Base-by-base conservation (phyloP, 208 protist species). In the Acanthamoeba lenticulata region DNA sequence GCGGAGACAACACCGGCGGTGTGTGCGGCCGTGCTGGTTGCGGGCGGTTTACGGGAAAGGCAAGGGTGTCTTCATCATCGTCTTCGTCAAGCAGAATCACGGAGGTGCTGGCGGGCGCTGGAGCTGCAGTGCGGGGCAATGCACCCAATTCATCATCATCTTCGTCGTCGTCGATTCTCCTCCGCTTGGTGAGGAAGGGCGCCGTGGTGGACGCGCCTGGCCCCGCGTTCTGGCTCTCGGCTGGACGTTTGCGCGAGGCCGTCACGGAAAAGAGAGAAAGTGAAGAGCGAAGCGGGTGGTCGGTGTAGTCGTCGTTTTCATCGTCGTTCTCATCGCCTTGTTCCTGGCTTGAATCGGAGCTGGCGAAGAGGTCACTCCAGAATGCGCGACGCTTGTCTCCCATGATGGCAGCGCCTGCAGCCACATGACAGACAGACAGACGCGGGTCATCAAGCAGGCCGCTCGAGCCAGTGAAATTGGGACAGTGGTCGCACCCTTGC, bases 281-380 rank as follows among this genome's bases (percentile, higher is more conserved):
- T n/a, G 77, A 86, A 49, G 77, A 49, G 34, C 77, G 77, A 86
- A 86, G 77, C 77, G 77, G 77, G 45, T 86, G 77, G 42, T 57
- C 77, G 29, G 15, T 29, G 27, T 57, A 38, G 13, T 29, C n/a
- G 29, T 60, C 44, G 4, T 57, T n/a, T n/a, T n/a, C 77, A 38
- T 72, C 62, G 13, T 72, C 62, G 7, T 86, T 44, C 29, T 86
- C 77, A 1, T 86, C 77, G 0, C 57, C 44, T 38, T 86, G 32
- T 7, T 86, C 44, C 77, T 55, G 44, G 0, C 42, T 60, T 27
- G 77, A 86, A 32, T 86, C 77, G n/a, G 77, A 86, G 45, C 38
- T 57, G 45, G 44, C 45, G 38, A 86, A 86, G 29, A 86, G 77
- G 77, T 57, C 77, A 32, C 77, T 57, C 77, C 77, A 86, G 29